Conservation (phyloP, 768 basidiomycete genomes). For the Pisolithus orientalis region DNA sequence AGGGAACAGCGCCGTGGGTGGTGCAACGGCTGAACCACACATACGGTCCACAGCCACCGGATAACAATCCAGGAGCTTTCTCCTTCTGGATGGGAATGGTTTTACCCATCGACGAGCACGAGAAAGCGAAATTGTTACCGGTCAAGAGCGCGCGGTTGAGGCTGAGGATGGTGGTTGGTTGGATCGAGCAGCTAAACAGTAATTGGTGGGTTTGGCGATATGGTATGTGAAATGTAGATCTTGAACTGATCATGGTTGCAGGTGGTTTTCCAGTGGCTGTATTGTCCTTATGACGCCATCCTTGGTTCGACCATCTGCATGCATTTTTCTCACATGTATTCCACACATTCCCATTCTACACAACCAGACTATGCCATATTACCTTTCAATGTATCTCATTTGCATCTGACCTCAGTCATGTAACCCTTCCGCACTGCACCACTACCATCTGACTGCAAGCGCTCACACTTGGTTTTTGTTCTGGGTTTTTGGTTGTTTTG, state of each 20-base stretch:
- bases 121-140: slow-evolving; percentile 82
- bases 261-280: slow-evolving; percentile 77
- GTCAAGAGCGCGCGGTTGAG: slow-evolving; percentile 74
- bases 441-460: too few species aligned
- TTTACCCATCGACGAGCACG: slow-evolving; percentile 85
- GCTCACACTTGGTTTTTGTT: too few species aligned
- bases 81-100: slow-evolving; percentile 89
- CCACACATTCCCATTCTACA: slow-evolving; percentile 4
- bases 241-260: slow-evolving; percentile 23
- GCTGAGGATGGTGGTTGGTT: slow-evolving; percentile 81
- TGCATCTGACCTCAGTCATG: background rate
- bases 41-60: slow-evolving; percentile 67
- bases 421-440: too few species aligned
- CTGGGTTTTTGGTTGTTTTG: too few species aligned
- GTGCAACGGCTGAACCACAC: slow-evolving; percentile 78
- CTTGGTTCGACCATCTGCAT: background rate
- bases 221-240: slow-evolving; percentile 8
- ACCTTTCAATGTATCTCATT: slow-evolving; percentile 11
- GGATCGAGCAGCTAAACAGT: slow-evolving; percentile 78
- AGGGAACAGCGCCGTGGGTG: slow-evolving; percentile 88
- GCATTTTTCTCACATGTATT: slow-evolving; percentile 8
- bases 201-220: slow-evolving; percentile 38
- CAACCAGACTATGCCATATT: slow-evolving; percentile 6
- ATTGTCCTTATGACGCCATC: slow-evolving; percentile 37
- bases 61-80: slow-evolving; percentile 58